A percentile compares a stretch with the other conserved stretches of the same genome.
Evolutionary conservation across 1,284 basidiomycete genomes (phyloP).

Genomic region (Inonotus hispidus): DNA sequence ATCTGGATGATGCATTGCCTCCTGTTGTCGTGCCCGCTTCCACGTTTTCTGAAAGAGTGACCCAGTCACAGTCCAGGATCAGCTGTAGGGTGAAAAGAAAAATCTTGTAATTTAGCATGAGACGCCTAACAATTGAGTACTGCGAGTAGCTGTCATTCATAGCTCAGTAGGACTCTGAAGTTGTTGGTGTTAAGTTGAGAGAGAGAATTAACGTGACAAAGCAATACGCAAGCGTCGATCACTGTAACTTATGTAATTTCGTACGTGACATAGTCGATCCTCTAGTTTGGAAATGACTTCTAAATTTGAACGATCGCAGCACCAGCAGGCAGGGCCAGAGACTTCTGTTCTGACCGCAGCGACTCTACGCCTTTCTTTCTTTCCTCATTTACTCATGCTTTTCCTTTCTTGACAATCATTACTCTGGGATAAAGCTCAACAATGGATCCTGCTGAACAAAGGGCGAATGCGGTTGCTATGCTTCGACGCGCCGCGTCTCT

Average conservation of each 20-base stretch:
- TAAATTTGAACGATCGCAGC: neutral
- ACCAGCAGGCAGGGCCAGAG: too few relatives aligned
- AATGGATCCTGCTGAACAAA: slow-evolving; percentile 55
- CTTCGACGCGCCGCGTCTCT: slow-evolving; percentile 85
- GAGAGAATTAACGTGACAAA: too few relatives aligned
- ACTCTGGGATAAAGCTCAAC: neutral
- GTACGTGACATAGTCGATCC: neutral
- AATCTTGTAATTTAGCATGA: neutral
- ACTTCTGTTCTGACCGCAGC: neutral
- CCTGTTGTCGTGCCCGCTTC: neutral
- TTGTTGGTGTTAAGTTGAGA: too few relatives aligned
- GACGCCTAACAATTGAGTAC: neutral
- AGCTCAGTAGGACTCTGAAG: neutral
- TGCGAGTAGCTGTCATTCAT: neutral
- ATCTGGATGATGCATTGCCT: neutral
- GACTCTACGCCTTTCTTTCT: neutral
- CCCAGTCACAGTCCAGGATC: neutral
- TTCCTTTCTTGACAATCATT: neutral
- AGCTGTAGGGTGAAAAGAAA: neutral
- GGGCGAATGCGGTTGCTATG: slow-evolving; percentile 82
- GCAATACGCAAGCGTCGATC: neutral
- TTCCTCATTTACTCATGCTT: neutral
- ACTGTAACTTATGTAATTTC: neutral
- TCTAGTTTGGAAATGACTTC: neutral
- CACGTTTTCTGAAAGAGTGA: slow-evolving; percentile 2